Conservation (phyloP, 257 asterid genomes). For the Solanum appendiculatum region DNA sequence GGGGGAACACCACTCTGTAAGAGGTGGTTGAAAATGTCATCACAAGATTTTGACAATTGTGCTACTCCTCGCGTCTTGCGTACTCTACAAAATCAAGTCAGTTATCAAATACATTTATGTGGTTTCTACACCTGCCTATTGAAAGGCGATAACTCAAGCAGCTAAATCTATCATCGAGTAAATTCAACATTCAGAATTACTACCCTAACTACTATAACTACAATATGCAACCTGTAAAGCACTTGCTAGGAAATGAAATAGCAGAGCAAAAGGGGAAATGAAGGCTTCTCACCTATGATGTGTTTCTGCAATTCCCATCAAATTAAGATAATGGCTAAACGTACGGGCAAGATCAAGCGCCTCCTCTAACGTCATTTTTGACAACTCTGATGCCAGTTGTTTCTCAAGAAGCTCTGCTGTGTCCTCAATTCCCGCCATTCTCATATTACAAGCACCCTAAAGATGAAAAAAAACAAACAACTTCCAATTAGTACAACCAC, state of each 20-base stretch:
- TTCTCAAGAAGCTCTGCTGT: slow-evolving; percentile 93
- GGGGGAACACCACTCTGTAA: slow-evolving; percentile 76
- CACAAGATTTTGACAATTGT: slow-evolving; percentile 74
- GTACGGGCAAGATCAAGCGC: slow-evolving; percentile 81
- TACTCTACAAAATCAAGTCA: slow-evolving; percentile 42
- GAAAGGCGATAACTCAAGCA: background rate
- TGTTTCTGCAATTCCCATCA: slow-evolving; percentile 92
- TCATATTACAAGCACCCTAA: slow-evolving; percentile 89
- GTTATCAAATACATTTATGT: background rate
- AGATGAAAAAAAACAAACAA: background rate
- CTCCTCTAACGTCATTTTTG: slow-evolving; percentile 84
- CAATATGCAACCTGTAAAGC: background rate
- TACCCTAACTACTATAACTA: background rate
- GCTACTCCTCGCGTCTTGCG: slow-evolving; percentile 51
- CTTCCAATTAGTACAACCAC: slow-evolving; percentile 9
- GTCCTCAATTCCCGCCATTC: slow-evolving; percentile 80
- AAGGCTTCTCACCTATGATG: slow-evolving; percentile 60
- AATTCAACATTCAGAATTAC: background rate
- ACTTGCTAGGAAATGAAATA: background rate
- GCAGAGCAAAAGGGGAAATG: background rate
- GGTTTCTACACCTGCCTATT: background rate
- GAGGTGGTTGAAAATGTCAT: slow-evolving; percentile 77
- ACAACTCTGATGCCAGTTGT: slow-evolving; percentile 70
- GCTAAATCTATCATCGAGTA: background rate
- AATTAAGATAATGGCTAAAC: slow-evolving; percentile 83